Conservation (phyloP, 352 stramenopile genomes). For the Phytophthora tentaculata region DNA sequence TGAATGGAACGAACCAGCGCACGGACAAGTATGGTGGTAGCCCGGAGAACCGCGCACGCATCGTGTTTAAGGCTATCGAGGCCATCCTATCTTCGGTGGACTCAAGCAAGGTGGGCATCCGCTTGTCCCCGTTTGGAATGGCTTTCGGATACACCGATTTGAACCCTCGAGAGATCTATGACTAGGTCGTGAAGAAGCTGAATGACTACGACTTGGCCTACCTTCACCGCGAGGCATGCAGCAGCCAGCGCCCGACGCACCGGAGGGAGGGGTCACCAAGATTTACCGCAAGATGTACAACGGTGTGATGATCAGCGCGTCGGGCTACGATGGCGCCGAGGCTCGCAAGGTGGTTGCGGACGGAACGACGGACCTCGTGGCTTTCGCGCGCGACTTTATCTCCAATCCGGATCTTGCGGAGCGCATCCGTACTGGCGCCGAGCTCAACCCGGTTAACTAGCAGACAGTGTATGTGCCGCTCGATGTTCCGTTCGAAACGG, state of each 20-base stretch:
- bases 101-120: constrained; percentile 44
- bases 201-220: constrained; percentile 56
- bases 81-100: constrained; percentile 41
- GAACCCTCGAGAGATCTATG: constrained; percentile 45
- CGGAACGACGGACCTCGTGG: constrained; percentile 52
- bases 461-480: constrained; percentile 40
- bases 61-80: constrained; percentile 76
- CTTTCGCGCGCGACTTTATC: constrained; percentile 68
- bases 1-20: constrained; percentile 71
- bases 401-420: constrained; percentile 68
- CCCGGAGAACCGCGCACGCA: constrained; percentile 75
- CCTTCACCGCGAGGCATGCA: constrained; percentile 48
- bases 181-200: constrained; percentile 45
- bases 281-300: constrained; percentile 59
- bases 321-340: constrained; percentile 47
- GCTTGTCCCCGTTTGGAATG: constrained; percentile 41
- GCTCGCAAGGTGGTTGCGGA: constrained; percentile 43
- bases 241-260: constrained; percentile 31
- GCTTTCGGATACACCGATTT: constrained; percentile 50
- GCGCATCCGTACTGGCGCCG: constrained; percentile 38
- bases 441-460: constrained; percentile 43
- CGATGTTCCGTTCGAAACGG: constrained; percentile 28
- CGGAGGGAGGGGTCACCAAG: constrained; percentile 47
- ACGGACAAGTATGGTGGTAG: constrained; percentile 64
- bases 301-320: constrained; percentile 53